Percentiles rank a stretch among this genome's conserved stretches.
These are phyloP conservation scores for Ilex paraguariensis DNA, from an alignment of 305 asterid species.

Conservation along the genomic window DNA sequence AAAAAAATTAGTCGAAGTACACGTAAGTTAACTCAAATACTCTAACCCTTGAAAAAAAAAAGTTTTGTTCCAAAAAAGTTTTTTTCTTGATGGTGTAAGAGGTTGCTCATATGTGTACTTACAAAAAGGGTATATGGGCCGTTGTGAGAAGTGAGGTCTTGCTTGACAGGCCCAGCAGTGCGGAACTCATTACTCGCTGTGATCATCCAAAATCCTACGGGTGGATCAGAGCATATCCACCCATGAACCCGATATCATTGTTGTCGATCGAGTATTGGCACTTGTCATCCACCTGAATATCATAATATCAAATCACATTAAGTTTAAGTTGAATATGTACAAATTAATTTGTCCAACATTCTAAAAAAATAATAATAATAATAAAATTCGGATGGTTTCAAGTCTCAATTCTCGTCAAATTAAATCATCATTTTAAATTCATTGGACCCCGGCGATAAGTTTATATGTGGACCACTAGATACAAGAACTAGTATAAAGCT, in stretches of 20 bases:
- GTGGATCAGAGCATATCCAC: slow-evolving; percentile 41
- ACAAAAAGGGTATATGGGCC: slow-evolving; percentile 56
- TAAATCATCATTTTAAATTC: background rate
- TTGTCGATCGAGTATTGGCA: slow-evolving; percentile 53
- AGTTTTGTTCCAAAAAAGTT: no score
- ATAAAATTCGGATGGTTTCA: background rate
- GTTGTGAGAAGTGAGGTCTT: slow-evolving; percentile 70
- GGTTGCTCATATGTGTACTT: slow-evolving; percentile 6
- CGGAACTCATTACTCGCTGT: slow-evolving; percentile 67
- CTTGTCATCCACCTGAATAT: slow-evolving; percentile 63
- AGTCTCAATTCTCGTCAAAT: background rate
- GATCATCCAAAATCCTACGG: slow-evolving; percentile 61
- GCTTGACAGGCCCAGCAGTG: slow-evolving; percentile 58
- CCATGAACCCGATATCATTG: slow-evolving; percentile 67
- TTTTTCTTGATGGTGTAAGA: no score
- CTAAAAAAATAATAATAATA: background rate
- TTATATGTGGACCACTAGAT: no score
- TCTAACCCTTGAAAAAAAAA: no score
- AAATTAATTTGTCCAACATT: background rate
- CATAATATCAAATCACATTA: background rate
- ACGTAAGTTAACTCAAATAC: no score
- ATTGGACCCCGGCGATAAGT: no score
- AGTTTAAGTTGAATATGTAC: background rate
- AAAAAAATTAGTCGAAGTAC: no score
- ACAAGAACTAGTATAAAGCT: no score